Conservation (phyloP, 257 asterid species). For the Leptodermis oblonga region DNA sequence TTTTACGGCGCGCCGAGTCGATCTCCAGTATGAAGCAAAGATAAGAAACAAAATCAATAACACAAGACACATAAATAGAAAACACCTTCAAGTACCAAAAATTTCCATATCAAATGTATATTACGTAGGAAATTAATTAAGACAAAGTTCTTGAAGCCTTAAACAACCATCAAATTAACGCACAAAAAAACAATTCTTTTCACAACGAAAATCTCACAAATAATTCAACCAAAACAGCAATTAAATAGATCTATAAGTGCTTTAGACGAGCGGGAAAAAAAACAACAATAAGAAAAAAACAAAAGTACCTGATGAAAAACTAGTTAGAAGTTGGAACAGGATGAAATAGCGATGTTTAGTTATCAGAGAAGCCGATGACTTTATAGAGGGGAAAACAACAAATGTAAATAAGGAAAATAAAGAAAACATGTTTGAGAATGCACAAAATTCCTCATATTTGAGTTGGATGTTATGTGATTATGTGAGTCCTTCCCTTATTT, state of each 20-base stretch:
- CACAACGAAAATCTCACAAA: background rate
- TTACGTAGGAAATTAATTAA: no score
- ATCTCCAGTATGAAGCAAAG: no score
- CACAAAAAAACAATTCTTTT: background rate
- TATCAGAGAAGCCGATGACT: background rate
- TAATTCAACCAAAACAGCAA: background rate
- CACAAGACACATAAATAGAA: no score
- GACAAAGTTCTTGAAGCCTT: background rate
- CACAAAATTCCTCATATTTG: conserved; percentile 1
- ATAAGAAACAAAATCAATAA: no score
- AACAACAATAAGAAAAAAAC: background rate
- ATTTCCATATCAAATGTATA: no score
- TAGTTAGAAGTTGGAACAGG: background rate
- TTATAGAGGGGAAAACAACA: background rate
- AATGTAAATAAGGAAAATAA: conserved; percentile 1
- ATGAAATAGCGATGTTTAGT: background rate
- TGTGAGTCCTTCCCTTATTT: background rate
- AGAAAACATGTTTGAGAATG: background rate
- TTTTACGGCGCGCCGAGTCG: no score
- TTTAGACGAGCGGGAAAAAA: background rate
- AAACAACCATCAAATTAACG: background rate
- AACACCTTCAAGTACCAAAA: no score
- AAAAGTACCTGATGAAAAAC: background rate
- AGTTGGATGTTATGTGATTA: background rate
- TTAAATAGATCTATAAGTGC: background rate